Percentiles rank a stretch among this genome's conserved stretches.
Evolutionary conservation across 768 basidiomycete species (phyloP).

Genomic region (Dentipellis fragilis): DNA sequence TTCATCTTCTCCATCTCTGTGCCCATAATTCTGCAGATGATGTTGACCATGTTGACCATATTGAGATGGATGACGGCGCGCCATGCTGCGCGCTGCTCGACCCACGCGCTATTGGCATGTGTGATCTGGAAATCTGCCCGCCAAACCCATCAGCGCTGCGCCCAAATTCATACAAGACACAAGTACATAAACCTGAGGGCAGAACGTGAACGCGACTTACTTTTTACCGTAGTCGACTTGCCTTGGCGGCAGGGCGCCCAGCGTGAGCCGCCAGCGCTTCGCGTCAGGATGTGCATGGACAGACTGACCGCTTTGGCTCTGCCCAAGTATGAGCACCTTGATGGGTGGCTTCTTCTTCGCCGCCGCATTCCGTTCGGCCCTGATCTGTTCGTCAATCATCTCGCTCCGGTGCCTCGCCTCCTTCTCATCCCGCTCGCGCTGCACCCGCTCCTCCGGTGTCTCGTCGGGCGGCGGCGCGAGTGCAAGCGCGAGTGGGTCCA

Average conservation of each 20-base stretch:
- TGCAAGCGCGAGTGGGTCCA: constrained; percentile 53
- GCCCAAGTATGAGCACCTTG: constrained; percentile 30
- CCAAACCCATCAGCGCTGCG: constrained; percentile 18
- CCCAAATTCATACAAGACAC: neutral
- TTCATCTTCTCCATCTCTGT: too few relatives aligned
- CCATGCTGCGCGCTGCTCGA: constrained; percentile 66
- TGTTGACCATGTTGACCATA: constrained; percentile 60
- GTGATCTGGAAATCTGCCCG: constrained; percentile 60
- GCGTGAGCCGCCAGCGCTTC: neutral
- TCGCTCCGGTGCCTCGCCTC: constrained; percentile 52
- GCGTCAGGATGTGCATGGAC: neutral
- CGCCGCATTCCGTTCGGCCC: constrained; percentile 20
- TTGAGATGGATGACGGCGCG: constrained; percentile 72
- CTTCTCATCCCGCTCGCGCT: constrained; percentile 37
- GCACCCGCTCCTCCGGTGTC: constrained; percentile 32
- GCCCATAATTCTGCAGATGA: constrained; percentile 31
- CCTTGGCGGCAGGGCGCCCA: constrained; percentile 13
- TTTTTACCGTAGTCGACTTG: constrained; percentile 33
- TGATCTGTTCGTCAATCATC: constrained; percentile 31
- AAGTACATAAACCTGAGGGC: neutral
- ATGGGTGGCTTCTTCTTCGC: constrained; percentile 21
- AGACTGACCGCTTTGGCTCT: constrained; percentile 24
- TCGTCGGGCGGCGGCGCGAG: constrained; percentile 51
- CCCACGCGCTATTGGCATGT: constrained; percentile 54
- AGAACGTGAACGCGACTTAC: constrained; percentile 15